Evolutionary conservation across 331 rosid species (phyloP).

Genomic region (Acacia concinna): DNA sequence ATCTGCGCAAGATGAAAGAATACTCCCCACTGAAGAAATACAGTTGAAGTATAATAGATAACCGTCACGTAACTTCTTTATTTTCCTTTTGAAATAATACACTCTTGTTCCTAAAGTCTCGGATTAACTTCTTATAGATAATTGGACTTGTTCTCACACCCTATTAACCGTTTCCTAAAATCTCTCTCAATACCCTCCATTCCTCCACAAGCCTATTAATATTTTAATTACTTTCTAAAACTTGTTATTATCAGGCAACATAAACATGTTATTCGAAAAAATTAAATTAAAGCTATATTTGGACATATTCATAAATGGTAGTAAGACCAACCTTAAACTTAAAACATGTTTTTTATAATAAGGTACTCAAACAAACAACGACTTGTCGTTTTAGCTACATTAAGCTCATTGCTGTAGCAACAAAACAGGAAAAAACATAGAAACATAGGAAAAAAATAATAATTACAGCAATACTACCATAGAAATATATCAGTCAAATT

Average conservation of each 20-base stretch:
- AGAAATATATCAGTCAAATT: not conserved
- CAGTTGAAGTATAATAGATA: not conserved
- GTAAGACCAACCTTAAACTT: not conserved
- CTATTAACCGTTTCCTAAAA: slow-evolving; percentile 32
- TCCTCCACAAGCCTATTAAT: not conserved
- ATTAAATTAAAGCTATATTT: no score
- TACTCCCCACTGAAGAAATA: not conserved
- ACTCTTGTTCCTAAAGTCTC: slow-evolving; percentile 20
- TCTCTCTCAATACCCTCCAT: slow-evolving; percentile 3
- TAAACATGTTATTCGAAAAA: not conserved
- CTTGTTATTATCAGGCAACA: not conserved
- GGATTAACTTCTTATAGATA: not conserved
- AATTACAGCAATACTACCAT: not conserved
- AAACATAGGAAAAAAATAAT: not conserved
- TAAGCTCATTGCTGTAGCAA: not conserved
- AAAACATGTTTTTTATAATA: not conserved
- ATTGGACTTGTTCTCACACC: slow-evolving; percentile 1
- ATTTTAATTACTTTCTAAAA: not conserved
- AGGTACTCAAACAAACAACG: not conserved
- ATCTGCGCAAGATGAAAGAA: not conserved
- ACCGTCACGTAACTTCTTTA: not conserved
- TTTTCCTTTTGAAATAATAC: not conserved
- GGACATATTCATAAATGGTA: not conserved
- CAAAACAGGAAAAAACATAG: not conserved
- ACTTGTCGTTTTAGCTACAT: not conserved